Evolutionary conservation across 441 rosid genomes (phyloP).

Genomic region (Adansonia madagascariensis): DNA sequence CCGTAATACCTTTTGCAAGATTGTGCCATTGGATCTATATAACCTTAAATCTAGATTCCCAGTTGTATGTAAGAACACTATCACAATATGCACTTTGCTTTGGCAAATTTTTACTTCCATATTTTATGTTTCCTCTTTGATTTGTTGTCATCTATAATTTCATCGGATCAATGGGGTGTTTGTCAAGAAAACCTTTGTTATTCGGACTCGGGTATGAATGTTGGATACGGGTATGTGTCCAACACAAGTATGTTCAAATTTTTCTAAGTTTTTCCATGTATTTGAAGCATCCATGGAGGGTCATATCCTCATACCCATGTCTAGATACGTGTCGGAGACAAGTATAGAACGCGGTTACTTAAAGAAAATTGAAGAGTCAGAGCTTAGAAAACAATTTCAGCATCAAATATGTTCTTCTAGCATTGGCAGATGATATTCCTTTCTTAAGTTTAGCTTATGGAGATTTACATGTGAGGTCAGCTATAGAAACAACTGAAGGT

Average conservation of each 20-base stretch:
- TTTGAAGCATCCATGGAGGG: neutral
- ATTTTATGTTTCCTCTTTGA: neutral
- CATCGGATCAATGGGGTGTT: neutral
- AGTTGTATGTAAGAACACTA: neutral
- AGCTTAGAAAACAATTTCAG: slow-evolving; percentile 3
- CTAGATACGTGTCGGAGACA: neutral
- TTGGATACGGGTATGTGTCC: neutral
- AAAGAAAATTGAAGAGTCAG: neutral
- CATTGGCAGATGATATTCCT: neutral
- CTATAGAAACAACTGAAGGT: neutral
- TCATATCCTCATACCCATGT: neutral
- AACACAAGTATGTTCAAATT: neutral
- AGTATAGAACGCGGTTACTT: neutral
- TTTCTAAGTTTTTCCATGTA: neutral
- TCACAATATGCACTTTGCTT: neutral
- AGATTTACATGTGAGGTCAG: neutral
- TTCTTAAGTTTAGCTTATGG: neutral
- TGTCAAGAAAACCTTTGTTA: neutral
- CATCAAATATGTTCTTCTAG: neutral
- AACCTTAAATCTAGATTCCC: slow-evolving; percentile 4
- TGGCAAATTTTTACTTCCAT: neutral
- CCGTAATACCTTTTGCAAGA: neutral
- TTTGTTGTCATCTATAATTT: neutral
- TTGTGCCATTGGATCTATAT: neutral
- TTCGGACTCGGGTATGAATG: neutral